Base-by-base conservation (phyloP, 441 rosid species). In the Erodium trifolium region DNA sequence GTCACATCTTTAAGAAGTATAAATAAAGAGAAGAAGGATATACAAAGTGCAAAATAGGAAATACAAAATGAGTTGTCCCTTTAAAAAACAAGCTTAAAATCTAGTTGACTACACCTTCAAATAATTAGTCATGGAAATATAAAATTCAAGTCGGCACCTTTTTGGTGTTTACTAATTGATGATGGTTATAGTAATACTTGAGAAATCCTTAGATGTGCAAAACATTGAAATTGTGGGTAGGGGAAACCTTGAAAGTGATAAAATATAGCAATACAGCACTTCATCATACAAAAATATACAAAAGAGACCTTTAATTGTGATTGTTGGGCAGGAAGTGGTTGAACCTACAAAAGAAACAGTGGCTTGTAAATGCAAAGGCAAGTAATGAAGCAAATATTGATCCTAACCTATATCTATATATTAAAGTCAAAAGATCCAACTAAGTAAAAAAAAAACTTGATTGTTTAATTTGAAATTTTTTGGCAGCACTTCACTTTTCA, bases 81-180 rank as follows among this genome's bases (percentile, higher is more conserved):
- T 51, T 14, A 51, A 51, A 51, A 51, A 51, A n/a, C 17, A 51
- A 12, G 17, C n/a, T 13, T 0, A 14, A 5, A n/a, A 51, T 51
- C 47, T 51, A 51, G 59, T 51, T 51, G 59, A 51, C 59, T 51
- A 13, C n/a, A 51, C 59, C 59, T 51, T 51, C 59, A 51, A 51
- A 51, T 5, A 51, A n/a, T 51, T 14, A 14, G 59, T 51, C 59
- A 41, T n/a, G n/a, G 16, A 51, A 51, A 51, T 14, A 51, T 51
- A 51, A 51, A 51, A 51, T 51, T 51, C 59, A 51, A 51, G 18
- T 51, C 19, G 17, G 59, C 59, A 41, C 7, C 47, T 41, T 41
- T 41, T 41, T 10, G 47, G 47, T 41, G 47, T 5, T 41, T 41
- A 41, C 47, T 41, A 41, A 41, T 41, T 10, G 13, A 51, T 3